Evolutionary conservation across 495 filamentous ascomycete genomes (phyloP).

Genomic region (Neurospora tetrasperma): DNA sequence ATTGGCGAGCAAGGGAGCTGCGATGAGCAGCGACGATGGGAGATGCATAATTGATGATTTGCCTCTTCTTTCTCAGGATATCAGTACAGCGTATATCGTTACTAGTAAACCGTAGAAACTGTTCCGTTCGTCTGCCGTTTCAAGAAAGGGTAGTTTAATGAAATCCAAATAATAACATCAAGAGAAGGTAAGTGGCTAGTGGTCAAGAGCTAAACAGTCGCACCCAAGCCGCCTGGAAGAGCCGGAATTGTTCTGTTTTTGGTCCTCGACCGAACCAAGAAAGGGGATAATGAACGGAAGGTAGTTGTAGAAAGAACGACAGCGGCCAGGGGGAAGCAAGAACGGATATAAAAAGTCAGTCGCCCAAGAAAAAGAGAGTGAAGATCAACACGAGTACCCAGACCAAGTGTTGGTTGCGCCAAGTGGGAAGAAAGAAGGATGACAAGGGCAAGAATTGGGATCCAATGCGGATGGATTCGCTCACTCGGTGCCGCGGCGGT

Average conservation of each 20-base stretch:
- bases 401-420: not conserved
- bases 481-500: not conserved
- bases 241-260: not conserved
- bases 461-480: not conserved
- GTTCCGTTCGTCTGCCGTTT: not conserved
- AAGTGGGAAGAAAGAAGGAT: not conserved
- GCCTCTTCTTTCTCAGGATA: not conserved
- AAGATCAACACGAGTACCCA: not conserved
- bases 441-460: not conserved
- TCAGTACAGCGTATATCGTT: not conserved
- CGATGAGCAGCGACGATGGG: slow-evolving; percentile 5
- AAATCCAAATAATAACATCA: not conserved
- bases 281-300: not conserved
- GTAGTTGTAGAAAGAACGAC: not conserved
- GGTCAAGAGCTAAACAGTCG: not conserved
- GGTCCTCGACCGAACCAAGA: not conserved
- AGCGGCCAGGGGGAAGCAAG: not conserved
- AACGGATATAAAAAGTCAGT: not conserved
- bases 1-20: not conserved
- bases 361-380: not conserved
- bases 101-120: not conserved
- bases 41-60: slow-evolving; percentile 5
- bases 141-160: no score
- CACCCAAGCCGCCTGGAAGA: not conserved
- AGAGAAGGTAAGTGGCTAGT: not conserved